These are phyloP conservation scores for Penicillium psychrosexuale DNA, from an alignment of 2,329 filamentous ascomycete genomes.

Conservation along the genomic window DNA sequence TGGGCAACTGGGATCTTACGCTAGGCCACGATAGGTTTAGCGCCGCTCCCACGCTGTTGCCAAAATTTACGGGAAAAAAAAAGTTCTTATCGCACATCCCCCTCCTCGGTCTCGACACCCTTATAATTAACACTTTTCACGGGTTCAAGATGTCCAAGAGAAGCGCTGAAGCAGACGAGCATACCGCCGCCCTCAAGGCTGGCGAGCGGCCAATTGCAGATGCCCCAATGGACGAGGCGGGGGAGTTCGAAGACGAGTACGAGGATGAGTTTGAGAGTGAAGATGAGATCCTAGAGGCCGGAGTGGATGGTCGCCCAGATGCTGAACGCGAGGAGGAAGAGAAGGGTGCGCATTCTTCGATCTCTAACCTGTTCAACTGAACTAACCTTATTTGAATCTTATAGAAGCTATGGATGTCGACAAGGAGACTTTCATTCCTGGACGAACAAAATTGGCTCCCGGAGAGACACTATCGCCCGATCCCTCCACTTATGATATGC, in stretches of 20 bases:
- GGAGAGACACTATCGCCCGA: conserved; percentile 91
- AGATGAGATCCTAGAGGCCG: conserved; percentile 91
- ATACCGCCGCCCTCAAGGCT: conserved; percentile 58
- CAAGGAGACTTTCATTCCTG: conserved; percentile 92
- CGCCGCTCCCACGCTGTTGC: conserved; percentile 17
- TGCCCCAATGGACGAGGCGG: conserved; percentile 51
- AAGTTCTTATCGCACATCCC: conserved; percentile 28
- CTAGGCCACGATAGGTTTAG: conserved; percentile 37
- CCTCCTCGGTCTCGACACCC: conserved; percentile 13
- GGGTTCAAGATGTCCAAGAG: conserved; percentile 57
- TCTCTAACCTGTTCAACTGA: neutral
- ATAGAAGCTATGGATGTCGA: conserved; percentile 86
- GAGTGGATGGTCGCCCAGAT: conserved; percentile 88
- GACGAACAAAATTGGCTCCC: conserved; percentile 82
- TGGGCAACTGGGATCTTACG: conserved; percentile 26
- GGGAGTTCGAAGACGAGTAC: conserved; percentile 73
- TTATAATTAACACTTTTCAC: conserved; percentile 4
- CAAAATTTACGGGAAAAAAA: conserved; percentile 29
- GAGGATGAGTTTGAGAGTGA: conserved; percentile 95
- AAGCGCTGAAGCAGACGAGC: conserved; percentile 53
- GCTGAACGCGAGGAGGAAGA: conserved; percentile 88
- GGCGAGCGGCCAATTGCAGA: conserved; percentile 57
- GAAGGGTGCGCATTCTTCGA: conserved; percentile 52
- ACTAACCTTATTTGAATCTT: conserved; percentile 1
- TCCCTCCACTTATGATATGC: conserved; percentile 93